These are phyloP conservation scores for Clathrus columnatus DNA, from an alignment of 768 basidiomycete genomes.

Conservation along the genomic window DNA sequence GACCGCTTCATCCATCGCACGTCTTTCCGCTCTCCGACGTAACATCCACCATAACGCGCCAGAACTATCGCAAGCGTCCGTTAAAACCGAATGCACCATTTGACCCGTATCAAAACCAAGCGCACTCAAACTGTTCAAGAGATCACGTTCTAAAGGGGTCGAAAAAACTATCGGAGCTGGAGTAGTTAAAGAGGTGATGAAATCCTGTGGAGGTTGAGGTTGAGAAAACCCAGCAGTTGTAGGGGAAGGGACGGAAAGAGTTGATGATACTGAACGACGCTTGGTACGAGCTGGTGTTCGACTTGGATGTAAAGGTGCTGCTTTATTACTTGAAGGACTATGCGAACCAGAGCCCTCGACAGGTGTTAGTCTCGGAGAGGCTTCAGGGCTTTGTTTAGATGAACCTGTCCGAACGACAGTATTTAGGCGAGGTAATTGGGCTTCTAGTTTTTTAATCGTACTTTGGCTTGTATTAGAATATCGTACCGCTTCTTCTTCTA, in stretches of 20 bases:
- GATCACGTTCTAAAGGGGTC: constrained; percentile 67
- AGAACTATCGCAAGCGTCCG: constrained; percentile 85
- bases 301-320: constrained; percentile 53
- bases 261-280: constrained; percentile 88
- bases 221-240: constrained; percentile 33
- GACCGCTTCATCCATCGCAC: constrained; percentile 28
- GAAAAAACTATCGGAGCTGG: constrained; percentile 82
- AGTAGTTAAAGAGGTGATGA: constrained; percentile 51
- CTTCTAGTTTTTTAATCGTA: constrained; percentile 3
- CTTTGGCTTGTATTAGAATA: constrained; percentile 9
- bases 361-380: not conserved
- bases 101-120: constrained; percentile 92
- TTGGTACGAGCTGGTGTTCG: constrained; percentile 95
- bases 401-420: not conserved
- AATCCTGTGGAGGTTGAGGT: constrained; percentile 35
- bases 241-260: constrained; percentile 54
- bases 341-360: not conserved
- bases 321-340: constrained; percentile 17
- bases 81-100: constrained; percentile 87
- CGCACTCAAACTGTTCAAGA: constrained; percentile 63
- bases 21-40: constrained; percentile 68
- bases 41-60: constrained; percentile 97
- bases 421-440: not conserved
- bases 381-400: not conserved
- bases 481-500: constrained; percentile 12